A percentile compares a stretch with the other conserved stretches of the same genome.
phyloP scores from a whole-genome alignment of 139 green algal genomes.

The Coelastrella sp. region DNA sequence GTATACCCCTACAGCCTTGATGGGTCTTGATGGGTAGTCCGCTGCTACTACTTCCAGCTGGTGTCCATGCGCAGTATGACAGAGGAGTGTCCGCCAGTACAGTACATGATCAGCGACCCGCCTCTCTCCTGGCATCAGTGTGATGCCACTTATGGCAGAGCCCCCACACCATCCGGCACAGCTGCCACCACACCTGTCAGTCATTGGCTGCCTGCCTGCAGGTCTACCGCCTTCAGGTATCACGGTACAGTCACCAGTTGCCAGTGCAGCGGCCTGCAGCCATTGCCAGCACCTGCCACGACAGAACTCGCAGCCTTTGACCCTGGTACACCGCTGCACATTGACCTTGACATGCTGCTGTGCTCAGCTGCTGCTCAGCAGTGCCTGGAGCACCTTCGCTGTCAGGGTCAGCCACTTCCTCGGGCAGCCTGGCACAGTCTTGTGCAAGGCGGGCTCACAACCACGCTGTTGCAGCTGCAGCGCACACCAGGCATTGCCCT shows the following conservation, averaged over 20 bases:
- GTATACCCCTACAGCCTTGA: neutral
- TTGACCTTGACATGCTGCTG: constrained; percentile 13
- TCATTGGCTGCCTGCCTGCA: neutral
- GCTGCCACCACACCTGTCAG: neutral
- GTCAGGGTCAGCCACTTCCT: neutral
- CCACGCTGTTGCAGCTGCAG: constrained; percentile 3
- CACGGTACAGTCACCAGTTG: constrained; percentile 2
- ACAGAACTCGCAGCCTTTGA: neutral
- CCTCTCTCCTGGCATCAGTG: neutral
- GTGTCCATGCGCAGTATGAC: neutral
- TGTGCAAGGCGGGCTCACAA: neutral
- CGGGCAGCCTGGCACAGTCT: neutral
- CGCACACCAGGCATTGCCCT: neutral
- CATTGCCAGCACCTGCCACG: constrained; percentile 18
- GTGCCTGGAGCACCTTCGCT: neutral
- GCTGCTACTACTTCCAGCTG: neutral
- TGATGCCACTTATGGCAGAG: too few relatives aligned
- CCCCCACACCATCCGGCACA: neutral
- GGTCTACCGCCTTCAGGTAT: neutral
- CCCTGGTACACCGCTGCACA: neutral
- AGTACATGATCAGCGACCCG: too few relatives aligned
- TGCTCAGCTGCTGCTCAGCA: neutral
- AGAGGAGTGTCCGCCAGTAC: too few relatives aligned
- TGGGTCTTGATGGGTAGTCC: neutral
- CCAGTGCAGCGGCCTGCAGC: neutral